Percentiles rank a stretch among this genome's conserved stretches.
Evolutionary conservation across 306 rosid species (phyloP).

Genomic region (Vigna trinervia): DNA sequence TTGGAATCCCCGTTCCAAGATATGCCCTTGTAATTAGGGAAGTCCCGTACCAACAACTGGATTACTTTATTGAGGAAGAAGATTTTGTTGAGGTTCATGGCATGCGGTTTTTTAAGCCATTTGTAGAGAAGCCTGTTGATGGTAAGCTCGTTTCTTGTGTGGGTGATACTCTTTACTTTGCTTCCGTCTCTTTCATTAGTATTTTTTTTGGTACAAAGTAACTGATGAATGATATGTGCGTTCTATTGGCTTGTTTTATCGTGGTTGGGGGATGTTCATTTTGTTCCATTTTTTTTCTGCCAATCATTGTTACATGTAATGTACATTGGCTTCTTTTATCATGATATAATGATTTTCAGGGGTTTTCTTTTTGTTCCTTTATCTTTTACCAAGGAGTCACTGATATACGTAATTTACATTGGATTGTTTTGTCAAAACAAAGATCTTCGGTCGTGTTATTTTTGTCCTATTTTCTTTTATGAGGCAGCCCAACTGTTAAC

Average conservation of each 20-base stretch:
- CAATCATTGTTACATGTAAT: background rate
- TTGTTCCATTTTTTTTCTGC: background rate
- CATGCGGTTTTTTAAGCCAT: constrained; percentile 89
- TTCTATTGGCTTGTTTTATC: constrained; percentile 25
- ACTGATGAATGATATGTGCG: constrained; percentile 10
- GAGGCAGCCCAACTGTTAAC: background rate
- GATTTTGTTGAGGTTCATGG: constrained; percentile 96
- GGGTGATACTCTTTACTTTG: constrained; percentile 34
- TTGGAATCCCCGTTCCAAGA: constrained; percentile 89
- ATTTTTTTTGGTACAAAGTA: background rate
- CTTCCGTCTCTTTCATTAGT: constrained; percentile 23
- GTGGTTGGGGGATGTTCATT: constrained; percentile 6
- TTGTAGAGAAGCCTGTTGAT: constrained; percentile 97
- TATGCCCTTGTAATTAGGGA: constrained; percentile 95
- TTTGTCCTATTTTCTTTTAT: background rate
- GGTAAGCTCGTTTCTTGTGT: constrained; percentile 65
- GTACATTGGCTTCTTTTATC: background rate
- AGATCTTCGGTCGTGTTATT: constrained; percentile 6
- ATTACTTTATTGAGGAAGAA: constrained; percentile 92
- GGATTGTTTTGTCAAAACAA: constrained; percentile 25
- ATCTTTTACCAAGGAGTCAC: background rate
- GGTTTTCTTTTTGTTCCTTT: too few species aligned
- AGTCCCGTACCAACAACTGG: constrained; percentile 74
- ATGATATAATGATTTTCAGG: too few species aligned
- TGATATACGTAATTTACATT: constrained; percentile 20